These are phyloP conservation scores for Pythium pyrilobum DNA, from an alignment of 352 stramenopile species.

Conservation along the genomic window DNA sequence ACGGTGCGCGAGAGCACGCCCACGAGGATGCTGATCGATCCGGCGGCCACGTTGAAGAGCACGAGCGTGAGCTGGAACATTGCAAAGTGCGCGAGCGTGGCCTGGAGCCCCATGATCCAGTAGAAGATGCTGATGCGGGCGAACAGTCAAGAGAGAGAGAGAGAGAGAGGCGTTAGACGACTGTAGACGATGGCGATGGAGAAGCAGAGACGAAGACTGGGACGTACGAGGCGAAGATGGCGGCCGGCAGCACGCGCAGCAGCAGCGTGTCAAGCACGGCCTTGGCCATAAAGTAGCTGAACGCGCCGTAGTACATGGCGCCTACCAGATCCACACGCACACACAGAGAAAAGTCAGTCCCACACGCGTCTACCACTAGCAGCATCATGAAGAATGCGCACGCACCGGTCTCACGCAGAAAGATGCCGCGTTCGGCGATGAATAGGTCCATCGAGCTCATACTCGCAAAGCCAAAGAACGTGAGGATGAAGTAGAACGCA, in stretches of 20 bases:
- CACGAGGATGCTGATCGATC: conserved; percentile 69
- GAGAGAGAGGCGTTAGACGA: background rate
- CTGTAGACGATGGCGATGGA: background rate
- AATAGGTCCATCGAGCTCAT: conserved; percentile 86
- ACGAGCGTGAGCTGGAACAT: conserved; percentile 69
- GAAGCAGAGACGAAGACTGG: background rate
- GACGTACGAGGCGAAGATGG: conserved; percentile 57
- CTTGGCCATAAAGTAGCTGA: conserved; percentile 81
- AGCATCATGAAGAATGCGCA: background rate
- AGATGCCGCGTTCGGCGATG: conserved; percentile 67
- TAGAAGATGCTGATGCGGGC: conserved; percentile 62
- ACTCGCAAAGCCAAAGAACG: conserved; percentile 80
- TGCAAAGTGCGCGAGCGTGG: conserved; percentile 45
- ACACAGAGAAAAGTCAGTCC: background rate
- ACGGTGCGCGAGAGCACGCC: conserved; percentile 58
- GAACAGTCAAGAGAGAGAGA: background rate
- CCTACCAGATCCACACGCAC: conserved; percentile 18
- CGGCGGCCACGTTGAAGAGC: conserved; percentile 76
- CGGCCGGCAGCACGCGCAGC: conserved; percentile 64
- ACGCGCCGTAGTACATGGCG: conserved; percentile 72
- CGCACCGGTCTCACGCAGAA: conserved; percentile 62
- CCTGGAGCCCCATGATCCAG: conserved; percentile 81
- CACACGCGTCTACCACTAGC: too few species aligned
- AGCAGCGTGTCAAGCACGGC: conserved; percentile 65
- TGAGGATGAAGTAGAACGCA: conserved; percentile 84